phyloP scores from a whole-genome alignment of 177 flowering plant genomes.

The Tripterygium wilfordii region DNA sequence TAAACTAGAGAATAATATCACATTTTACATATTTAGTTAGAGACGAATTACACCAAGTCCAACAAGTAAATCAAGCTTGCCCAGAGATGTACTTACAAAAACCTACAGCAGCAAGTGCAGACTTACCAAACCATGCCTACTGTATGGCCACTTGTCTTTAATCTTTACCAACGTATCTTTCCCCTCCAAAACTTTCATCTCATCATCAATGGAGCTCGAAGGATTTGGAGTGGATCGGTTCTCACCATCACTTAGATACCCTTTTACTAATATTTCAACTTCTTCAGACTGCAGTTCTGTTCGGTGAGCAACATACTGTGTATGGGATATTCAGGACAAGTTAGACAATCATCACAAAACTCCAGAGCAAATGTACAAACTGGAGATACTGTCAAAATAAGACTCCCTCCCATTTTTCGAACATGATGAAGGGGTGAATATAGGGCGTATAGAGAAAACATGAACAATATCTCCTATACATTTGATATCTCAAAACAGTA shows the following conservation, averaged over 20 bases:
- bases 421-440: too few species aligned
- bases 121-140: conserved; percentile 29
- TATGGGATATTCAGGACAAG: conserved; percentile 8
- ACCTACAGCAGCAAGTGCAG: background rate
- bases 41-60: background rate
- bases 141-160: conserved; percentile 11
- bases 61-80: background rate
- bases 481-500: too few species aligned
- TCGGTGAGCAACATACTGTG: conserved; percentile 49
- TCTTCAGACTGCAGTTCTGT: conserved; percentile 43
- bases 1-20: too few species aligned
- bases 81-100: background rate
- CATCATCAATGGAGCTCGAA: conserved; percentile 18
- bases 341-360: background rate
- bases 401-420: background rate
- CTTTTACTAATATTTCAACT: conserved; percentile 35
- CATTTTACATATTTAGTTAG: too few species aligned
- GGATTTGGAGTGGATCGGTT: conserved; percentile 5
- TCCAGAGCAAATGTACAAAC: background rate
- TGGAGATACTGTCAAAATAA: background rate
- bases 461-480: too few species aligned
- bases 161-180: conserved; percentile 31
- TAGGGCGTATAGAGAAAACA: too few species aligned
- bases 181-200: conserved; percentile 24
- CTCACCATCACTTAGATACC: background rate